Evolutionary conservation across 495 filamentous ascomycete genomes (phyloP).

Genomic region (Daldinia grandis): DNA sequence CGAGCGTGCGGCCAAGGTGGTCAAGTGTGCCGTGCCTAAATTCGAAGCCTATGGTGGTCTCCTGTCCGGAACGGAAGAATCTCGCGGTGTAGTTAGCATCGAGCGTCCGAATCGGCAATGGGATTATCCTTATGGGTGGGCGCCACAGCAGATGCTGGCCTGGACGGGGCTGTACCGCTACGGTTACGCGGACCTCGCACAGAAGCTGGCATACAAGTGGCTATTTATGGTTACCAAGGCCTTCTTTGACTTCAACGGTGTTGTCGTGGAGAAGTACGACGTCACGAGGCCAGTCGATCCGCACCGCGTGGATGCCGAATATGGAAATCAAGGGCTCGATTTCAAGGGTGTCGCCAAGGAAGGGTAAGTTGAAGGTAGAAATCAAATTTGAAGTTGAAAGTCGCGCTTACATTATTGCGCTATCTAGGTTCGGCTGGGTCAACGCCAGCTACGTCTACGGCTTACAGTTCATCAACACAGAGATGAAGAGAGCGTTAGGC

Average conservation of each 20-base stretch:
- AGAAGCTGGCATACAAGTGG: slow-evolving; percentile 92
- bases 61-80: slow-evolving; percentile 87
- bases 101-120: slow-evolving; percentile 92
- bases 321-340: slow-evolving; percentile 93
- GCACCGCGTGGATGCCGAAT: slow-evolving; percentile 93
- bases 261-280: slow-evolving; percentile 98
- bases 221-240: slow-evolving; percentile 96
- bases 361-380: slow-evolving; percentile 71
- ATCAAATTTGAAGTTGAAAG: neutral
- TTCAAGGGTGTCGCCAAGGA: slow-evolving; percentile 95
- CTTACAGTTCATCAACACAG: slow-evolving; percentile 80
- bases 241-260: slow-evolving; percentile 96
- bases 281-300: slow-evolving; percentile 88
- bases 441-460: slow-evolving; percentile 96
- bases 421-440: slow-evolving; percentile 91
- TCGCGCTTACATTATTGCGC: slow-evolving; percentile 39
- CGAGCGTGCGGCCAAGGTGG: slow-evolving; percentile 78
- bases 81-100: slow-evolving; percentile 79
- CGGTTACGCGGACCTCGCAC: slow-evolving; percentile 86
- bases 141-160: slow-evolving; percentile 96
- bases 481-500: slow-evolving; percentile 85
- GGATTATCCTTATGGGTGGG: slow-evolving; percentile 99
- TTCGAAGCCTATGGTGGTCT: slow-evolving; percentile 89
- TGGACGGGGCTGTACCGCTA: slow-evolving; percentile 93
- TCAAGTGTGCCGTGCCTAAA: slow-evolving; percentile 77